Percentiles rank a stretch among this genome's conserved stretches.
Evolutionary conservation across 208 protist species (phyloP).

Genomic region (Trypanosoma theileri): DNA sequence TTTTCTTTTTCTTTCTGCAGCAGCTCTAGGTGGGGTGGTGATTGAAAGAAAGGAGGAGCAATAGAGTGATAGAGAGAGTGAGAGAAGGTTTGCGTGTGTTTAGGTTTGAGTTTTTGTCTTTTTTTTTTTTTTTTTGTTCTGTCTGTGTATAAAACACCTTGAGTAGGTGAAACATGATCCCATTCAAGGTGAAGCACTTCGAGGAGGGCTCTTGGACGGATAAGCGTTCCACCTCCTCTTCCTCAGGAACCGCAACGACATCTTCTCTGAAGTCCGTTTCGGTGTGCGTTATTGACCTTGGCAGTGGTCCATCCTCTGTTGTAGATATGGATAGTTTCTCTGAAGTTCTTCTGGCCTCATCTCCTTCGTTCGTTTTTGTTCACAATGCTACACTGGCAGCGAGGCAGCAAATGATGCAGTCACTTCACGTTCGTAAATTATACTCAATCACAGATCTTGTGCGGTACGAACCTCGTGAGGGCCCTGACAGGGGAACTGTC

Average conservation of each 20-base stretch:
- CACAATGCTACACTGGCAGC: conserved; percentile 51
- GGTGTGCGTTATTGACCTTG: conserved; percentile 68
- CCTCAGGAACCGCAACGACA: conserved; percentile 13
- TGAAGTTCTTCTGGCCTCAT: conserved; percentile 42
- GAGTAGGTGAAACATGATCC: conserved; percentile 10
- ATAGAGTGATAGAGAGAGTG: conserved; percentile 2
- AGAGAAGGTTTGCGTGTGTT: conserved; percentile 4
- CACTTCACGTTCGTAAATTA: conserved; percentile 47
- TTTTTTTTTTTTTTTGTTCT: background rate
- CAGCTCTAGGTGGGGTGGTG: background rate
- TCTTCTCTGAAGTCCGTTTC: conserved; percentile 43
- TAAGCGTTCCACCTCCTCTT: conserved; percentile 12
- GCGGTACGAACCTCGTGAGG: conserved; percentile 53
- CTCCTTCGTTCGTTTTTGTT: conserved; percentile 66
- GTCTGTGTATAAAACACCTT: background rate
- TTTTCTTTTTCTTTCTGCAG: conserved; percentile 4
- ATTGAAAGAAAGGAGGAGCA: background rate
- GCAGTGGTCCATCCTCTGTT: conserved; percentile 27
- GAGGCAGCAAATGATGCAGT: conserved; percentile 61
- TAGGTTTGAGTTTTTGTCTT: conserved; percentile 15
- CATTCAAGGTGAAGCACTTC: conserved; percentile 70
- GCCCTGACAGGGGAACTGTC: conserved; percentile 41
- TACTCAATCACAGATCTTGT: conserved; percentile 71
- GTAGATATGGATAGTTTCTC: conserved; percentile 62
- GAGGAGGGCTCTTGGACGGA: conserved; percentile 75